Conservation (phyloP, 2,329 filamentous ascomycete species). For the Lojkania enalia region DNA sequence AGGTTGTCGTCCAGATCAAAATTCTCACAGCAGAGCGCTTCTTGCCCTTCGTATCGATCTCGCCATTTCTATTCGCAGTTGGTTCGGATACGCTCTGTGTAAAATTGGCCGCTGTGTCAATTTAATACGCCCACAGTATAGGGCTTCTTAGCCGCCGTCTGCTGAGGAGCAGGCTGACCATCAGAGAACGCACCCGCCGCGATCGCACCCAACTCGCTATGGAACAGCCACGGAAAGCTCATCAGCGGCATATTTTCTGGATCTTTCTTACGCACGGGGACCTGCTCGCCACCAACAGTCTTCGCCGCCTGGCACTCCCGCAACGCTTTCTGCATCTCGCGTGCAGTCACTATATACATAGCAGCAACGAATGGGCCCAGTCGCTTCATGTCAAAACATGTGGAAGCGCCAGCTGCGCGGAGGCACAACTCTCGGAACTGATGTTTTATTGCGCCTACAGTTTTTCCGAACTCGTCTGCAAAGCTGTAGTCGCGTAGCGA, state of each 20-base stretch:
- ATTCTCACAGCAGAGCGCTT: too few relatives aligned
- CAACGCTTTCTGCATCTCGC: constrained; percentile 66
- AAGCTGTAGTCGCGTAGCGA: constrained; percentile 81
- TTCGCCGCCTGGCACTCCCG: constrained; percentile 51
- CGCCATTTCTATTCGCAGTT: too few relatives aligned
- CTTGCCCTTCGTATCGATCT: too few relatives aligned
- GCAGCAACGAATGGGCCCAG: constrained; percentile 77
- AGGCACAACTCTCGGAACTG: constrained; percentile 70
- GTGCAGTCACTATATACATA: constrained; percentile 82
- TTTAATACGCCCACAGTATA: too few relatives aligned
- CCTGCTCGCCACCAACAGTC: constrained; percentile 44
- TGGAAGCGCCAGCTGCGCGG: constrained; percentile 60
- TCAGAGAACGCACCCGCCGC: too few relatives aligned
- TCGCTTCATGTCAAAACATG: constrained; percentile 50
- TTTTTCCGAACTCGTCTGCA: constrained; percentile 76
- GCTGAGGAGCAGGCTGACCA: too few relatives aligned
- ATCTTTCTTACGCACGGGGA: constrained; percentile 45
- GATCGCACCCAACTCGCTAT: constrained; percentile 70
- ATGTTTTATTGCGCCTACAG: constrained; percentile 67
- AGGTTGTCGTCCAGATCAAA: too few relatives aligned
- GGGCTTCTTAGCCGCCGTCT: too few relatives aligned
- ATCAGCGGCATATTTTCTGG: constrained; percentile 75
- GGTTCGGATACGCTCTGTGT: too few relatives aligned
- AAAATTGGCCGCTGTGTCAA: too few relatives aligned
- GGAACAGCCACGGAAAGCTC: constrained; percentile 92